A percentile compares a stretch with the other conserved stretches of the same genome.
Evolutionary conservation across 1,139 yeast genomes (phyloP).

Genomic region (Insectozyma bohioensis): DNA sequence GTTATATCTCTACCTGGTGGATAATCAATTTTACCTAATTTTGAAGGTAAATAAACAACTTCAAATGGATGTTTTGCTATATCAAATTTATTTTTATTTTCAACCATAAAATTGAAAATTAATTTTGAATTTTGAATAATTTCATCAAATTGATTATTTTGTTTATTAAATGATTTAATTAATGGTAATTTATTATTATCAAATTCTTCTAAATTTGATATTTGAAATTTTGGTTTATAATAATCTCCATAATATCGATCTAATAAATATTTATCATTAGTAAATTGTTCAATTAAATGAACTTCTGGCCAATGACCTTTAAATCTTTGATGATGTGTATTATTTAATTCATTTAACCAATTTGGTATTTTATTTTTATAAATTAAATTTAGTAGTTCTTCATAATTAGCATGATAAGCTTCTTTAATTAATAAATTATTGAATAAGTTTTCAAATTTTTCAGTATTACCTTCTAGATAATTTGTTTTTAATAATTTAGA

Average conservation of each 20-base stretch:
- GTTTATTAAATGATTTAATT: conserved; percentile 4
- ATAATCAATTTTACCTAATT: conserved; percentile 34
- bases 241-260: conserved; percentile 2
- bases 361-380: conserved; percentile 22
- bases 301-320: conserved; percentile 35
- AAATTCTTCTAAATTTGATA: not conserved
- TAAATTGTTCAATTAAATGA: conserved; percentile 34
- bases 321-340: conserved; percentile 21
- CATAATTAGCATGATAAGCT: conserved; percentile 25
- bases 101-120: conserved; percentile 23
- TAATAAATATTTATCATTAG: conserved; percentile 14
- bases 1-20: conserved; percentile 26
- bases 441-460: conserved; percentile 9
- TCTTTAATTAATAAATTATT: conserved; percentile 31
- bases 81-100: conserved; percentile 20
- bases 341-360: conserved; percentile 25
- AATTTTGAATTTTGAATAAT: conserved; percentile 15
- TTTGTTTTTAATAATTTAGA: conserved; percentile 5
- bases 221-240: not conserved
- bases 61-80: conserved; percentile 31
- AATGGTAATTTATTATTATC: conserved; percentile 4
- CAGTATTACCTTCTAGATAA: conserved; percentile 1
- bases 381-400: conserved; percentile 28
- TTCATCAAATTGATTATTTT: not conserved
- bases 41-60: conserved; percentile 32